Base-by-base conservation (phyloP, 176 grass and related monocot genomes). In the Cymbopogon citratus region DNA sequence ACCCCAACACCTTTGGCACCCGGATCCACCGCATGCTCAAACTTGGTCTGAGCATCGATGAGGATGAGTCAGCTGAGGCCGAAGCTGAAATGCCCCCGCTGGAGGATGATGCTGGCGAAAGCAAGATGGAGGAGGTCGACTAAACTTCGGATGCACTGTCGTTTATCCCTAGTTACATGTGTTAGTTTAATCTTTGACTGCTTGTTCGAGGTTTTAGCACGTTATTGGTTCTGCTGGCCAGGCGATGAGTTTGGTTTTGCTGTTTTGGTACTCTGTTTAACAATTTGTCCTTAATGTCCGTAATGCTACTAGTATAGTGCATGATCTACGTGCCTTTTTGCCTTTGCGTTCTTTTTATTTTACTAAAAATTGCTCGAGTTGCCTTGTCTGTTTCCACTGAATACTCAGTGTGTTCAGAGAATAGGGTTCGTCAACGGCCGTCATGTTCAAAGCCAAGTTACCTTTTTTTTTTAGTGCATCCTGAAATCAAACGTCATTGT, bases 101-200 rank as follows among this genome's bases (percentile, higher is more conserved):
- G 12, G 94, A 97, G 84, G 94, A 97, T 4, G 92, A 97, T 12
- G 87, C 90, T 0, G 92, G 88, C 1, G 94, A 94, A 84, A 97
- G 94, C 90, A 97, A 97, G 86, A 97, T 97, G 94, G 94, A 97
- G 87, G 94, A 97, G 78, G 94, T 97, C 6, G 94, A 97, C 44
- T 97, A 94, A 97, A 3, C 80, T 65, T 63, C 16, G 46, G 8
- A 11, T 73, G 25, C 23, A n/a, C 0, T 14, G n/a, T 29, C 9
- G 9, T 49, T 74, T 61, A 61, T 25, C 26, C 63, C 21, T 85
- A 71, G 64, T 64, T 73, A 64, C 39, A 2, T 60, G 27, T 21
- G 7, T n/a, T 8, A 43, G 40, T 3, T 43, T 43, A 21, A 16
- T 31, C 56, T 6, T 63, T 79, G 76, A 80, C 68, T 72, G 12